Evolutionary conservation across 768 basidiomycete genomes (phyloP).

Genomic region (Mycena chlorophos): DNA sequence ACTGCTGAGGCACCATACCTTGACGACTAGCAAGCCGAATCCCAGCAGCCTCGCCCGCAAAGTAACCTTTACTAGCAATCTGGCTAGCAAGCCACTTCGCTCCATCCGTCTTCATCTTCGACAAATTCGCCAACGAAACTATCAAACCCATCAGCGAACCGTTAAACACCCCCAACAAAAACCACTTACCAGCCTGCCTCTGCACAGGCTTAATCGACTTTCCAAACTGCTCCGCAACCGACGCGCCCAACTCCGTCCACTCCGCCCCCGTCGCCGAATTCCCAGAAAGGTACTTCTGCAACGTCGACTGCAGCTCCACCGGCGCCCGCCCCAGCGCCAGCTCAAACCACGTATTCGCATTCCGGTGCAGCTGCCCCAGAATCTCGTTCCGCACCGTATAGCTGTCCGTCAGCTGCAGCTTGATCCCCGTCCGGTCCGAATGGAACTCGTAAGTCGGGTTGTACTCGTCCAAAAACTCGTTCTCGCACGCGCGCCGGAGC

Average conservation of each 20-base stretch:
- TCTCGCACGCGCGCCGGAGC: slow-evolving; percentile 83
- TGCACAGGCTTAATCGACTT: slow-evolving; percentile 78
- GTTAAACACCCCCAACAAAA: slow-evolving; percentile 1
- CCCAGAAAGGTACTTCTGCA: slow-evolving; percentile 91
- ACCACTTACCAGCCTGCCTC: slow-evolving; percentile 64
- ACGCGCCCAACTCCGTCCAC: slow-evolving; percentile 86
- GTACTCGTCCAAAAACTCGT: slow-evolving; percentile 93
- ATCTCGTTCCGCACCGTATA: slow-evolving; percentile 86
- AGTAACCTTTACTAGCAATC: slow-evolving; percentile 89
- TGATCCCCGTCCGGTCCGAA: slow-evolving; percentile 75
- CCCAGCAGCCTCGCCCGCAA: slow-evolving; percentile 82
- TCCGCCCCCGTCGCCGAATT: slow-evolving; percentile 70
- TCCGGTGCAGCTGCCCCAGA: slow-evolving; percentile 67
- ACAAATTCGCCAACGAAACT: slow-evolving; percentile 58
- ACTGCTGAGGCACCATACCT: slow-evolving; percentile 43
- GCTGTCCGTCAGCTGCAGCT: slow-evolving; percentile 80
- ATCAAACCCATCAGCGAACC: slow-evolving; percentile 2
- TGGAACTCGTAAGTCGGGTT: slow-evolving; percentile 83
- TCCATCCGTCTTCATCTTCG: slow-evolving; percentile 74
- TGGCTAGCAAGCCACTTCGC: slow-evolving; percentile 82
- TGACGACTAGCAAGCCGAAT: slow-evolving; percentile 67
- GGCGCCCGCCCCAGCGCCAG: slow-evolving; percentile 86
- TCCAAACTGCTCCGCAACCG: slow-evolving; percentile 83
- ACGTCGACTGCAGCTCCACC: slow-evolving; percentile 85
- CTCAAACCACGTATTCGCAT: slow-evolving; percentile 83